phyloP scores from a whole-genome alignment of 2,329 filamentous ascomycete species.

The Trichoderma sp. region DNA sequence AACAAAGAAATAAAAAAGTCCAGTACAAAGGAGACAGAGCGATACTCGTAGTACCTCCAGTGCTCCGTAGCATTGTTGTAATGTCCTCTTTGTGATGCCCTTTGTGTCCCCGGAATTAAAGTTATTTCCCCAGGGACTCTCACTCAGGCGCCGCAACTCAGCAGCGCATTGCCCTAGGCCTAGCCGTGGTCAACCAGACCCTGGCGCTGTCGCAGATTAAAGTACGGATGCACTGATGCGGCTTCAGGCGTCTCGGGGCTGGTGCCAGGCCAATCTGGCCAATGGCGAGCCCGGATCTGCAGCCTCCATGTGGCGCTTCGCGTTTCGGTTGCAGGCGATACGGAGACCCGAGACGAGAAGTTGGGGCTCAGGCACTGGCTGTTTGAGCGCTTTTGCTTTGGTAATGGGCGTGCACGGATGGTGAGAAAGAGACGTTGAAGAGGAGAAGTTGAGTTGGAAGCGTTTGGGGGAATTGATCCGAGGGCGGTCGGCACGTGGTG shows the following conservation, averaged over 20 bases:
- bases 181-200: neutral
- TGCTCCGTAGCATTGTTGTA: neutral
- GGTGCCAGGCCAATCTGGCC: conserved; percentile 8
- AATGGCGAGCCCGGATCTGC: conserved; percentile 5
- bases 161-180: neutral
- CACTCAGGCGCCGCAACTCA: neutral
- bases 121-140: neutral
- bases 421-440: neutral
- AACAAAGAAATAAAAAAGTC: neutral
- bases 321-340: conserved; percentile 19
- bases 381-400: conserved; percentile 12
- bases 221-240: conserved; percentile 18
- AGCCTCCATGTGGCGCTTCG: conserved; percentile 14
- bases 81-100: neutral
- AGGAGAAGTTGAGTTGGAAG: neutral
- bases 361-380: conserved; percentile 11
- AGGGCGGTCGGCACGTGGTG: neutral
- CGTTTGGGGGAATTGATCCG: neutral
- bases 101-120: neutral
- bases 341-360: conserved; percentile 5
- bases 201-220: conserved; percentile 18
- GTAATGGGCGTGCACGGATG: neutral
- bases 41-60: neutral
- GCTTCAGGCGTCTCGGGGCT: conserved; percentile 17
- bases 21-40: neutral